Evolutionary conservation across 2,329 filamentous ascomycete genomes (phyloP), one percentile per base, ranked within the genome.

Genomic region (Paramyrothecium sp.): DNA sequence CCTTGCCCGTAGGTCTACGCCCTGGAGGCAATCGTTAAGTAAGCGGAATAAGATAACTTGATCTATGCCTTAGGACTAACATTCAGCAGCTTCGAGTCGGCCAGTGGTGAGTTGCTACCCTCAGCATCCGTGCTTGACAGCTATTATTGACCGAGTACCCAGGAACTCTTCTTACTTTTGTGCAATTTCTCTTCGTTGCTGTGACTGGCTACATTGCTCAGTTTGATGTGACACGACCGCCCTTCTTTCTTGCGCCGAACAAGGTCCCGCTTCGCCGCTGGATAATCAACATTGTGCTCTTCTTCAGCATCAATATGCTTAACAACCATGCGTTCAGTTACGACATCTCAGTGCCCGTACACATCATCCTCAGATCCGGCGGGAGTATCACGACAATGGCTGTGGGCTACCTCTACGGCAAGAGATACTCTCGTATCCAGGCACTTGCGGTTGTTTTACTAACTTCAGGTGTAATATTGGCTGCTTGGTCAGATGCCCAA

Each of bases 311-410:
- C 75, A 99, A 98, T 67, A 86, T 98, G 57, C 78, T 99, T 69
- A 99, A 99, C 76, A 99, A 99, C 68, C 94, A 94, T 80, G 95
- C 94, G 7, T 99, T 99, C 73, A 93, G 92, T 61, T 99, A 97
- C 76, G 88, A 92, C 65, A 98, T 99, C 56, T 97, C 92, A 7
- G 92, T 99, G 0, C 95, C 95, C 1, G 87, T 99, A 52, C 95
- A 99, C 70, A 99, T 99, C 66, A 98, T 99, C 63, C 81, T 99
- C 30, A 87, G 95, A 54, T 97, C 93, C 52, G 96, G 94, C 53
- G 95, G 95, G 17, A 97, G 93, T 66, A 96, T 98, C 60, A 96
- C 93, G 4, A 98, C 95, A 10, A 96, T 99, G 86, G 75, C 88
- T 17, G 91, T 94, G n/a, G 95, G 95, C 3, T 92, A 88, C 68